These are phyloP conservation scores for Cyclotella sp. DNA, from an alignment of 108 stramenopile species.

Conservation along the genomic window DNA sequence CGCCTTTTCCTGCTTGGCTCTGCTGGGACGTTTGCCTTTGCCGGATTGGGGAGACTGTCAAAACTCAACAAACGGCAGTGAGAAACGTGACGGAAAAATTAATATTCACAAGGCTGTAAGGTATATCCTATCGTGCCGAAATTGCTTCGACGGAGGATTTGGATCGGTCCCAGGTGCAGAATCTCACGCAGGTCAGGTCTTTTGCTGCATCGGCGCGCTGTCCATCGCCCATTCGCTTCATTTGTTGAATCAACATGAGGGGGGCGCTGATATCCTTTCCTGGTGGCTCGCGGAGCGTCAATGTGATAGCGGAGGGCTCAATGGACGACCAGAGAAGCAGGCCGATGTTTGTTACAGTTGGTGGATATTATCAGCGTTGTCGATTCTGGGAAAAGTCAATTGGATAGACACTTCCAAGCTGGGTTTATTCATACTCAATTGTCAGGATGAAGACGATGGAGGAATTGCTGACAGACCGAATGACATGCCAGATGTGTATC, in stretches of 20 bases:
- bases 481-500: conserved; percentile 97
- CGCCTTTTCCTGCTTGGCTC: conserved; percentile 84
- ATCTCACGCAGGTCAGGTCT: conserved; percentile 97
- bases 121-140: conserved; percentile 88
- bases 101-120: conserved; percentile 73
- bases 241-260: conserved; percentile 43
- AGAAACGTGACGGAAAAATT: conserved; percentile 34
- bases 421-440: conserved; percentile 90
- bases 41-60: conserved; percentile 17
- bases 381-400: conserved; percentile 91
- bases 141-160: conserved; percentile 98
- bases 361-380: conserved; percentile 95
- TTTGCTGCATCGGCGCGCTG: conserved; percentile 96
- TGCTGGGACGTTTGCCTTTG: conserved; percentile 66
- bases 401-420: conserved; percentile 90
- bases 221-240: conserved; percentile 89
- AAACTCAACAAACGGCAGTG: not conserved
- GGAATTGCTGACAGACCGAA: conserved; percentile 98
- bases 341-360: conserved; percentile 99
- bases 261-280: conserved; percentile 81
- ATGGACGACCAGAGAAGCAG: conserved; percentile 98
- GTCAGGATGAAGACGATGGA: conserved; percentile 98
- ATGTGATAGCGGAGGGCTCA: conserved; percentile 96
- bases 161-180: conserved; percentile 95
- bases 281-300: conserved; percentile 99